These are phyloP conservation scores for Cronartium ribicola DNA, from an alignment of 1,284 basidiomycete species.

Conservation along the genomic window DNA sequence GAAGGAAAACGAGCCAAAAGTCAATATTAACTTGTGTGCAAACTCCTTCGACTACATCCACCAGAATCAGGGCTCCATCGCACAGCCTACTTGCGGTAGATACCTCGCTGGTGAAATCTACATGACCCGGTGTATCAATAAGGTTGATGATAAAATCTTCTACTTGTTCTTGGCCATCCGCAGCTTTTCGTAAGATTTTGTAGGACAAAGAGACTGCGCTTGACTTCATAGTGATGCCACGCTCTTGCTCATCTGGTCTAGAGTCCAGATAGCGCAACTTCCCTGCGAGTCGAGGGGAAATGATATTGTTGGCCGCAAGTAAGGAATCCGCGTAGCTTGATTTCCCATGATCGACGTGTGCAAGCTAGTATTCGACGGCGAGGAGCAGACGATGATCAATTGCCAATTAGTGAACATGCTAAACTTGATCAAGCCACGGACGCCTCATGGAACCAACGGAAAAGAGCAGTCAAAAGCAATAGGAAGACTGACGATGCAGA, in stretches of 20 bases:
- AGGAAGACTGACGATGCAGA: conserved; percentile 33
- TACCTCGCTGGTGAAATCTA: conserved; percentile 96
- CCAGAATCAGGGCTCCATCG: conserved; percentile 92
- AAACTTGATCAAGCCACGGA: no score
- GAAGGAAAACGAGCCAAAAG: background rate
- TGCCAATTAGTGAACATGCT: background rate
- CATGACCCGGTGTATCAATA: conserved; percentile 98
- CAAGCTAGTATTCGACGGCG: conserved; percentile 13
- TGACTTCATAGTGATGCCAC: conserved; percentile 98
- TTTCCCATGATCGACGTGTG: conserved; percentile 48
- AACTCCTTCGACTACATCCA: conserved; percentile 97
- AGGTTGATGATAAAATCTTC: conserved; percentile 78
- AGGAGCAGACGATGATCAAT: background rate
- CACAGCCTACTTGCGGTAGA: conserved; percentile 88
- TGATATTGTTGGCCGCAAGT: conserved; percentile 95
- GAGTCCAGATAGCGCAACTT: conserved; percentile 95
- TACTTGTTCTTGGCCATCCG: conserved; percentile 46
- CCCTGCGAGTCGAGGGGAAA: conserved; percentile 88
- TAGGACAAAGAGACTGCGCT: conserved; percentile 62
- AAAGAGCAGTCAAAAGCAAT: background rate
- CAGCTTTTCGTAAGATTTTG: conserved; percentile 28
- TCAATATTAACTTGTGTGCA: conserved; percentile 75
- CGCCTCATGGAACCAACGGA: background rate
- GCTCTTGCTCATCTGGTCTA: conserved; percentile 92
- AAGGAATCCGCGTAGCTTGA: conserved; percentile 82